Percentiles rank a stretch among this genome's conserved stretches.
Evolutionary conservation across 2,329 filamentous ascomycete species (phyloP).

Genomic region (Shiraia sp.): DNA sequence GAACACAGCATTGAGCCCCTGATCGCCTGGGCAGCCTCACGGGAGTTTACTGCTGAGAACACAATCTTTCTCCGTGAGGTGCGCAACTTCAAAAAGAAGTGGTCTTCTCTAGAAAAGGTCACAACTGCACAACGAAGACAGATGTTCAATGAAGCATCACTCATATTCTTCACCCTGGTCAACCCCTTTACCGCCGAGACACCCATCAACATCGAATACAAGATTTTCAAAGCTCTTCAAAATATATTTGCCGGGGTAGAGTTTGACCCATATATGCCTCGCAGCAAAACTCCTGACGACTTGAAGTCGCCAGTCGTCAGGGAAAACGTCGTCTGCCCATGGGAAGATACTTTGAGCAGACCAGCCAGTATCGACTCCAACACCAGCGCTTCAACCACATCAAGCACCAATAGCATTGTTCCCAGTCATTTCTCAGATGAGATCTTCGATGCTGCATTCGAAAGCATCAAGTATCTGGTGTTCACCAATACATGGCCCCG

Average conservation of each 20-base stretch:
- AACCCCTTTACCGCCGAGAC: slow-evolving; percentile 43
- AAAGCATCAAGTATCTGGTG: slow-evolving; percentile 45
- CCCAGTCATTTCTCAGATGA: slow-evolving; percentile 41
- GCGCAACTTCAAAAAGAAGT: slow-evolving; percentile 43
- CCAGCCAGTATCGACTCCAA: slow-evolving; percentile 38
- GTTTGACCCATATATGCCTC: slow-evolving; percentile 42
- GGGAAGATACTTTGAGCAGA: slow-evolving; percentile 40
- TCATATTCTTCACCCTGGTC: slow-evolving; percentile 45
- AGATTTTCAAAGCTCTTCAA: slow-evolving; percentile 43
- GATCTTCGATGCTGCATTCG: slow-evolving; percentile 41
- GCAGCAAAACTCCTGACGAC: slow-evolving; percentile 26
- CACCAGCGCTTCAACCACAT: slow-evolving; percentile 23
- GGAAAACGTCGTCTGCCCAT: slow-evolving; percentile 44
- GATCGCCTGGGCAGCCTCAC: slow-evolving; percentile 41
- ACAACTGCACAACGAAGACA: slow-evolving; percentile 39
- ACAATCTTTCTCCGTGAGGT: slow-evolving; percentile 46
- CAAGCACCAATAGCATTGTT: slow-evolving; percentile 31
- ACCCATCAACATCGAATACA: slow-evolving; percentile 47
- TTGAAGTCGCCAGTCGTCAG: slow-evolving; percentile 24
- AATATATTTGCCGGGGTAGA: slow-evolving; percentile 35
- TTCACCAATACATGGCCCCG: slow-evolving; percentile 46
- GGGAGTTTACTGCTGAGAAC: slow-evolving; percentile 45
- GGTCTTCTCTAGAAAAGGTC: slow-evolving; percentile 28
- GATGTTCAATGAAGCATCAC: slow-evolving; percentile 43
- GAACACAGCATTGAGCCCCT: slow-evolving; percentile 41